These are phyloP conservation scores for Grosmannia serpens DNA, from an alignment of 2,329 filamentous ascomycete species.

Conservation along the genomic window DNA sequence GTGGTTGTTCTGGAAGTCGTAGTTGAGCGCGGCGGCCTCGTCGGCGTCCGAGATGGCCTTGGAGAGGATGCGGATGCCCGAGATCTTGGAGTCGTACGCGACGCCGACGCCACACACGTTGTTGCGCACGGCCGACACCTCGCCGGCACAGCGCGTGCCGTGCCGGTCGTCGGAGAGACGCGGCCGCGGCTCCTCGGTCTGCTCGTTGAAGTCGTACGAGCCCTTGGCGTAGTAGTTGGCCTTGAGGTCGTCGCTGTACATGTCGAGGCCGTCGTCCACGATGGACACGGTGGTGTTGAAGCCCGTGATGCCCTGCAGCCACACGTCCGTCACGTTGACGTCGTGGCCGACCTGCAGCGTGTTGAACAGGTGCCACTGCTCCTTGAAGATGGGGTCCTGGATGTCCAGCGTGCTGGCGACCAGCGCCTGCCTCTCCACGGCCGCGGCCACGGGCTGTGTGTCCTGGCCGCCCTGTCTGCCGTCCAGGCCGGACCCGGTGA, in stretches of 20 bases:
- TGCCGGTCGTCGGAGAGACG: slow-evolving; percentile 77
- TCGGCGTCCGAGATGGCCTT: slow-evolving; percentile 85
- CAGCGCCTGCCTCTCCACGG: slow-evolving; percentile 44
- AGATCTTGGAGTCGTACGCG: slow-evolving; percentile 81
- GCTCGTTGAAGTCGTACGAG: slow-evolving; percentile 94
- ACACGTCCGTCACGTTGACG: slow-evolving; percentile 90
- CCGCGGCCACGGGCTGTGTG: slow-evolving; percentile 18
- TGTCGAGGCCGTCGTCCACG: slow-evolving; percentile 90
- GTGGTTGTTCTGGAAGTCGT: slow-evolving; percentile 79
- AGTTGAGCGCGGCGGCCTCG: slow-evolving; percentile 87
- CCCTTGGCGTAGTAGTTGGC: slow-evolving; percentile 89
- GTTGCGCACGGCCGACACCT: slow-evolving; percentile 86
- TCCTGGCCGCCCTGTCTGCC: slow-evolving; percentile 12
- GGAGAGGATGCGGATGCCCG: slow-evolving; percentile 85
- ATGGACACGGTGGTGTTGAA: slow-evolving; percentile 84
- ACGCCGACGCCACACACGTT: slow-evolving; percentile 92
- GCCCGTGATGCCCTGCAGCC: slow-evolving; percentile 83
- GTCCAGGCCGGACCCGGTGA: neutral
- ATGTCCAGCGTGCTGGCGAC: slow-evolving; percentile 62
- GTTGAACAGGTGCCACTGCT: slow-evolving; percentile 96
- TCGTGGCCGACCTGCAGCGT: slow-evolving; percentile 72
- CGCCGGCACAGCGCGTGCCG: slow-evolving; percentile 88
- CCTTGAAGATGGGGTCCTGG: slow-evolving; percentile 76
- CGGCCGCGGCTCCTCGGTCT: slow-evolving; percentile 65
- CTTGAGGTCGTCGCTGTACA: slow-evolving; percentile 86